Conservation (phyloP, 2,329 filamentous ascomycete species). For the Drechslerella coelobrocha region DNA sequence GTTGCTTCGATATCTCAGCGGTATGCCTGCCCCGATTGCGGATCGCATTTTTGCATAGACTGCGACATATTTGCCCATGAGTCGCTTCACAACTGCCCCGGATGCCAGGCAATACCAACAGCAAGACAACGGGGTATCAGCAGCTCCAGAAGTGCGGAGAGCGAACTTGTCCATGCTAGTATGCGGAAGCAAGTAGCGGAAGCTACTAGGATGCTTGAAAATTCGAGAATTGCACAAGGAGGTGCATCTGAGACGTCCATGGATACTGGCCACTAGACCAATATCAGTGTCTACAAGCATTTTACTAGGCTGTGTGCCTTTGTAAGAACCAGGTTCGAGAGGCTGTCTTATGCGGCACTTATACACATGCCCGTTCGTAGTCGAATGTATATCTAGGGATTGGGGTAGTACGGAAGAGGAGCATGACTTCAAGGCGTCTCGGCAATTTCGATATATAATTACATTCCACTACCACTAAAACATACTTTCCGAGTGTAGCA, state of each 20-base stretch:
- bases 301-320: background rate
- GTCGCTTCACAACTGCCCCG: slow-evolving; percentile 92
- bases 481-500: too few relatives aligned
- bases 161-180: background rate
- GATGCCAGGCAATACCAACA: slow-evolving; percentile 67
- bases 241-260: slow-evolving; percentile 34
- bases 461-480: too few relatives aligned
- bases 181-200: slow-evolving; percentile 41
- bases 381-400: too few relatives aligned
- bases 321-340: too few relatives aligned
- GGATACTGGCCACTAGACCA: slow-evolving; percentile 50
- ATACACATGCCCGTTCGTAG: too few relatives aligned
- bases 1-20: slow-evolving; percentile 60
- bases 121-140: slow-evolving; percentile 9
- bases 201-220: slow-evolving; percentile 47
- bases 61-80: slow-evolving; percentile 96
- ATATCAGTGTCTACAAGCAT: background rate
- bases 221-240: slow-evolving; percentile 28
- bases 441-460: too few relatives aligned
- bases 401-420: too few relatives aligned
- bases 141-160: background rate
- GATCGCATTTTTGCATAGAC: slow-evolving; percentile 94
- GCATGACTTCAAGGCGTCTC: too few relatives aligned
- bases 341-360: too few relatives aligned
- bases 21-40: slow-evolving; percentile 88